phyloP scores from a whole-genome alignment of 495 filamentous ascomycete genomes.

The Corynascus novoguineensis region DNA sequence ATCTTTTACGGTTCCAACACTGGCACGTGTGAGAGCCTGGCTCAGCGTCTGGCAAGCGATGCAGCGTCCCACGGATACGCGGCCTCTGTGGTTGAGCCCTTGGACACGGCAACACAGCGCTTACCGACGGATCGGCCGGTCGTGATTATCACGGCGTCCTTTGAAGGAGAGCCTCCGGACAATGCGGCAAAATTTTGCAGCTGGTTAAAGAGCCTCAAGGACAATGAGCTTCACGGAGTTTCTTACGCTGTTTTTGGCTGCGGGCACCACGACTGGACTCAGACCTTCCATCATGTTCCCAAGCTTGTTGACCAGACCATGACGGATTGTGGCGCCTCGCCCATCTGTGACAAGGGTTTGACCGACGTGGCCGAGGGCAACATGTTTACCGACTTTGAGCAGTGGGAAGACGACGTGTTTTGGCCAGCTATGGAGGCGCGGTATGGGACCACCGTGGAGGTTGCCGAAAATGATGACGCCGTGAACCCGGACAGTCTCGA shows the following conservation, averaged over 20 bases:
- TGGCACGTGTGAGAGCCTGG: slow-evolving; percentile 69
- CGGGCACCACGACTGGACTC: slow-evolving; percentile 57
- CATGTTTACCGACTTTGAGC: slow-evolving; percentile 66
- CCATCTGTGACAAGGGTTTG: slow-evolving; percentile 52
- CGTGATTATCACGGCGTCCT: slow-evolving; percentile 63
- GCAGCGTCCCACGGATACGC: slow-evolving; percentile 54
- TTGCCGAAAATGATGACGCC: slow-evolving; percentile 11
- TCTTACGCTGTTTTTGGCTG: slow-evolving; percentile 64
- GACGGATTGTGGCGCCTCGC: slow-evolving; percentile 41
- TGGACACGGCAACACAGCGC: slow-evolving; percentile 58
- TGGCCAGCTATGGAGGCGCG: slow-evolving; percentile 59
- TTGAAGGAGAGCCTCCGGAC: slow-evolving; percentile 70
- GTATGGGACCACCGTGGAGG: slow-evolving; percentile 33
- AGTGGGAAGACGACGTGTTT: slow-evolving; percentile 59
- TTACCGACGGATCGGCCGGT: slow-evolving; percentile 59
- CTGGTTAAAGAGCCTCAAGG: slow-evolving; percentile 56
- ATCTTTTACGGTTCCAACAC: slow-evolving; percentile 72
- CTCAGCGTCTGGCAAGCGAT: slow-evolving; percentile 55
- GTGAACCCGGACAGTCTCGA: slow-evolving; percentile 33
- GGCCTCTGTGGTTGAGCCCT: slow-evolving; percentile 47
- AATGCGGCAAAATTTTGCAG: slow-evolving; percentile 65
- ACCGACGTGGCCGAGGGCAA: slow-evolving; percentile 58
- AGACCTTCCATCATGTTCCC: slow-evolving; percentile 69
- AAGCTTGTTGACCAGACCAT: slow-evolving; percentile 54
- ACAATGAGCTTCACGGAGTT: slow-evolving; percentile 44